A percentile compares a stretch with the other conserved stretches of the same genome.
Conservation (phyloP, 2,329 filamentous ascomycete species). For the Phoma sp. region DNA sequence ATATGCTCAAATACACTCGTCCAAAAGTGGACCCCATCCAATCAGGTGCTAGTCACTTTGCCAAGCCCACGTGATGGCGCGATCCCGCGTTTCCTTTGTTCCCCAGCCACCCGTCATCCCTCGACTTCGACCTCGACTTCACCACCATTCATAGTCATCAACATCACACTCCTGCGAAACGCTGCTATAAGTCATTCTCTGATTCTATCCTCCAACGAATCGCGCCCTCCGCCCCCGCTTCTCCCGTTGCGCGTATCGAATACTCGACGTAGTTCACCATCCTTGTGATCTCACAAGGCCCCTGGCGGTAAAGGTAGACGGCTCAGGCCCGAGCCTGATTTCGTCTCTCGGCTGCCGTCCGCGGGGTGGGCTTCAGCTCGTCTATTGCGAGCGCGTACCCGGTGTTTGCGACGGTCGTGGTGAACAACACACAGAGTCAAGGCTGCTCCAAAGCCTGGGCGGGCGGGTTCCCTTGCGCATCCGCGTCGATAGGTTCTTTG, state of each 20-base stretch:
- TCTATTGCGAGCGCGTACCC: slow-evolving; percentile 16
- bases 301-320: slow-evolving; percentile 19
- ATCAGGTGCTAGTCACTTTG: too few species aligned
- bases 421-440: slow-evolving; percentile 14
- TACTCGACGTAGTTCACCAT: slow-evolving; percentile 18
- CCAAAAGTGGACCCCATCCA: too few species aligned
- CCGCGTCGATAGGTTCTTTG: background rate
- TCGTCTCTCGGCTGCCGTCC: slow-evolving; percentile 18
- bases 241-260: slow-evolving; percentile 18
- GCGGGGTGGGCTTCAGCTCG: slow-evolving; percentile 17
- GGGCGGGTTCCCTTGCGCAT: slow-evolving; percentile 17
- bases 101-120: background rate
- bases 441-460: slow-evolving; percentile 22
- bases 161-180: background rate
- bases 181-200: background rate
- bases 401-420: slow-evolving; percentile 10
- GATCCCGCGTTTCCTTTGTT: too few species aligned
- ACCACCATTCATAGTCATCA: background rate
- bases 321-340: slow-evolving; percentile 4
- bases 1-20: too few species aligned
- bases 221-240: background rate
- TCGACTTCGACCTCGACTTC: background rate
- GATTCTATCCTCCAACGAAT: background rate
- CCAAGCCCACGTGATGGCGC: too few species aligned
- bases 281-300: slow-evolving; percentile 22